Evolutionary conservation across 2,329 filamentous ascomycete genomes (phyloP).

Genomic region (Cryphonectria carpinicola): DNA sequence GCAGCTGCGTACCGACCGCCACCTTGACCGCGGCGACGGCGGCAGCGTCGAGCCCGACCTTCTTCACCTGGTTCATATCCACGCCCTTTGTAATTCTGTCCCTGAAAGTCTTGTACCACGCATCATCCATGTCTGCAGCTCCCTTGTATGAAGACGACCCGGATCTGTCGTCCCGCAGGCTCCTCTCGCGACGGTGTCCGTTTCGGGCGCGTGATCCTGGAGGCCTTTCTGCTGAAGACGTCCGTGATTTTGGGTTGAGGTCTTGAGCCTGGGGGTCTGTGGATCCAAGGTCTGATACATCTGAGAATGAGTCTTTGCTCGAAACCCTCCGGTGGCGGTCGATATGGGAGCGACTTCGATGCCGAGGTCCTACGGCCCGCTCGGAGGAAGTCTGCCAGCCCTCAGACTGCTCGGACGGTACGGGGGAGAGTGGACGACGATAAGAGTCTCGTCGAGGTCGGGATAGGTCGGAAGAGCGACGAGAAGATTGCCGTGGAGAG

Average conservation of each 20-base stretch:
- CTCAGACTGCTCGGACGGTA: conserved; percentile 23
- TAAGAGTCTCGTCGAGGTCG: conserved; percentile 14
- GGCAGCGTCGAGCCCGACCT: conserved; percentile 25
- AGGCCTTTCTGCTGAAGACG: background rate
- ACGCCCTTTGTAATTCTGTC: conserved; percentile 22
- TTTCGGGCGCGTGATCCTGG: background rate
- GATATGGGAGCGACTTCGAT: background rate
- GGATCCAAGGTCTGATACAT: background rate
- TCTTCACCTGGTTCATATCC: conserved; percentile 24
- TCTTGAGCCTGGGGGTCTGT: background rate
- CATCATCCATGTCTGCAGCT: conserved; percentile 23
- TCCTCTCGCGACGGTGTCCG: background rate
- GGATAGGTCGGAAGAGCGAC: conserved; percentile 3
- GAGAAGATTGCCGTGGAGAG: conserved; percentile 3
- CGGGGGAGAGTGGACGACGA: conserved; percentile 20
- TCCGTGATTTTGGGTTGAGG: background rate
- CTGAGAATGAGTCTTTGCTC: background rate
- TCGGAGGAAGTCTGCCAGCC: background rate
- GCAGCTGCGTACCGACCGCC: conserved; percentile 26
- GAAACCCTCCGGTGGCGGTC: background rate
- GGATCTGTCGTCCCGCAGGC: background rate
- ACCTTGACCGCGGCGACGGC: conserved; percentile 28
- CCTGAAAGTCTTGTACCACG: conserved; percentile 23
- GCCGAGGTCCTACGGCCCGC: background rate
- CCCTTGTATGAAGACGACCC: conserved; percentile 11